Percentiles rank a stretch among this genome's conserved stretches.
These are phyloP conservation scores for Kalanchoe fedtschenkoi DNA, from an alignment of 164 flowering plant species.

Conservation along the genomic window DNA sequence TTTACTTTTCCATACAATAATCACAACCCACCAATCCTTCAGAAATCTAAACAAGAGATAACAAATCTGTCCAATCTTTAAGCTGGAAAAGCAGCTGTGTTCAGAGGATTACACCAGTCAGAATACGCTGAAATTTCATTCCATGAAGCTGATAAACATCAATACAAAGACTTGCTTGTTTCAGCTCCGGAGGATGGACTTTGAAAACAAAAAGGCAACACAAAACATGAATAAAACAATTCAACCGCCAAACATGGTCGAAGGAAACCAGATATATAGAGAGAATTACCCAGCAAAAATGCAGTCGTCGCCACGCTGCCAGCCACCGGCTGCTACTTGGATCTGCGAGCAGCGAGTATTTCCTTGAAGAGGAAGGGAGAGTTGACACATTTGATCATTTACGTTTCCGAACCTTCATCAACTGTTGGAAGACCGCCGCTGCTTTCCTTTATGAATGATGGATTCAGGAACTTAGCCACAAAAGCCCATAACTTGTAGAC, in stretches of 20 bases:
- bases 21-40: slow-evolving; percentile 3
- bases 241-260: background rate
- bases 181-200: background rate
- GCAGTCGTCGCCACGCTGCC: background rate
- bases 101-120: no score
- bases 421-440: slow-evolving; percentile 35
- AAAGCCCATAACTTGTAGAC: slow-evolving; percentile 91
- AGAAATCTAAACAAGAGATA: no score
- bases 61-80: no score
- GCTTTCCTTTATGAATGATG: slow-evolving; percentile 40
- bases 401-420: slow-evolving; percentile 47
- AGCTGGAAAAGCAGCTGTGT: no score
- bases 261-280: background rate
- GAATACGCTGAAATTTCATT: background rate
- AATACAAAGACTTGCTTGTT: background rate
- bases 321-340: no score
- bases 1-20: background rate
- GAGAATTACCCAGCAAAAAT: slow-evolving; percentile 2
- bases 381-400: background rate
- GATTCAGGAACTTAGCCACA: slow-evolving; percentile 71
- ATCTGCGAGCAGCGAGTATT: background rate
- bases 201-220: background rate
- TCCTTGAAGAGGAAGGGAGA: background rate
- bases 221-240: background rate
- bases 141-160: background rate